Evolutionary conservation across 176 grass and related monocot species (phyloP), one percentile per base, ranked within the genome.

Genomic region (Bonia amplexicaulis): DNA sequence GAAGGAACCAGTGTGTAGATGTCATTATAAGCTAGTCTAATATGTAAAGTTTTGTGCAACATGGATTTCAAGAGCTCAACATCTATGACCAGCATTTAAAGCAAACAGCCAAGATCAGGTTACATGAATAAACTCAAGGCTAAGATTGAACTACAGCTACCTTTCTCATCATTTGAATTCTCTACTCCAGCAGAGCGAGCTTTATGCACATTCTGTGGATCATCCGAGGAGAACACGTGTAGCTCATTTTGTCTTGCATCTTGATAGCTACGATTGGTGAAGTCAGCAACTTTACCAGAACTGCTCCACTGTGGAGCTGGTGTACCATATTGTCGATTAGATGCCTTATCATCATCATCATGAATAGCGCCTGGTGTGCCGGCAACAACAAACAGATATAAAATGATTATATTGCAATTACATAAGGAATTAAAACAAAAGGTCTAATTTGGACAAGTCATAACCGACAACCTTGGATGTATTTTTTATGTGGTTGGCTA

Each of bases 381-480:
- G 85, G 40, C 74, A 85, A 83, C 27, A 69, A 79, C 20, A 67
- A 74, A 86, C 15, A 87, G 44, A 83, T 39, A 76, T 46, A 22
- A 60, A 52, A 44, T 53, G 11, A 29, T 70, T 63, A 29, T 14
- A 46, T 27, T 19, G 61, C 58, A 79, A 13, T 72, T 61, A 20
- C 54, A 62, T n/a, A 83, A 2, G 14, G 22, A 61, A 77, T 45
- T 52, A 54, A 60, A 87, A 40, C 63, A 45, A 66, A 78, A 87
- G 29, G 37, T 86, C 59, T 62, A 74, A 86, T 77, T 82, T 78
- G 45, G 53, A 69, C 42, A 82, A 61, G 59, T 77, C 17, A 83
- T 63, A 52, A n/a, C 51, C n/a, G 40, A 68, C 63, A 86, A 99
- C 96, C 96, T 99, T 96, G 96, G 66, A 63, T 86, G 31, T 77